Evolutionary conservation across 352 stramenopile genomes (phyloP).

Genomic region (Pythium aquatile): DNA sequence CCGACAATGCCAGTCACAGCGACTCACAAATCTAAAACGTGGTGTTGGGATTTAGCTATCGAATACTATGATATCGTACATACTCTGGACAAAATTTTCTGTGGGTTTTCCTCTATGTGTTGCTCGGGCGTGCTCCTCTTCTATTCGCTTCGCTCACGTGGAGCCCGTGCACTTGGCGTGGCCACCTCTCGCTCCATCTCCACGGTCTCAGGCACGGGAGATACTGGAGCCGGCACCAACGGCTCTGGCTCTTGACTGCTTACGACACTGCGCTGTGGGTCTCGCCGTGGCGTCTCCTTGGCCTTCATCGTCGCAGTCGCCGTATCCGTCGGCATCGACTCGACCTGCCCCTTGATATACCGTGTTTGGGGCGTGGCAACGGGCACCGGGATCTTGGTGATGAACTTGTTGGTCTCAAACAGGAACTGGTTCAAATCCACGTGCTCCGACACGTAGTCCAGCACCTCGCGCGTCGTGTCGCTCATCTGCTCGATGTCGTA

Average conservation of each 20-base stretch:
- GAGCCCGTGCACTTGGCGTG: background rate
- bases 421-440: slow-evolving; percentile 76
- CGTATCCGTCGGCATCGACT: background rate
- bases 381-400: slow-evolving; percentile 2
- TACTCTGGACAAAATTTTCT: slow-evolving; percentile 1
- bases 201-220: background rate
- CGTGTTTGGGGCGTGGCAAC: background rate
- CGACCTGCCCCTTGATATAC: slow-evolving; percentile 2
- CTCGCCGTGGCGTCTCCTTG: background rate
- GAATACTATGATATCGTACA: background rate
- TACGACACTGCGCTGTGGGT: background rate
- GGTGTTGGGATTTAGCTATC: background rate
- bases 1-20: background rate
- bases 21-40: slow-evolving; percentile 1
- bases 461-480: slow-evolving; percentile 39
- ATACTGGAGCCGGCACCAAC: background rate
- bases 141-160: background rate
- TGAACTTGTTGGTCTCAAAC: slow-evolving; percentile 66
- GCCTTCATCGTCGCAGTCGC: background rate
- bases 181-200: slow-evolving; percentile 3
- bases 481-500: slow-evolving; percentile 70
- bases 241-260: background rate
- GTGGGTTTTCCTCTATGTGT: background rate
- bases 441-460: slow-evolving; percentile 49
- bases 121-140: background rate